These are phyloP conservation scores for Gamsiella multidivaricata DNA, from an alignment of 192 early-diverging fungal species.

Conservation along the genomic window DNA sequence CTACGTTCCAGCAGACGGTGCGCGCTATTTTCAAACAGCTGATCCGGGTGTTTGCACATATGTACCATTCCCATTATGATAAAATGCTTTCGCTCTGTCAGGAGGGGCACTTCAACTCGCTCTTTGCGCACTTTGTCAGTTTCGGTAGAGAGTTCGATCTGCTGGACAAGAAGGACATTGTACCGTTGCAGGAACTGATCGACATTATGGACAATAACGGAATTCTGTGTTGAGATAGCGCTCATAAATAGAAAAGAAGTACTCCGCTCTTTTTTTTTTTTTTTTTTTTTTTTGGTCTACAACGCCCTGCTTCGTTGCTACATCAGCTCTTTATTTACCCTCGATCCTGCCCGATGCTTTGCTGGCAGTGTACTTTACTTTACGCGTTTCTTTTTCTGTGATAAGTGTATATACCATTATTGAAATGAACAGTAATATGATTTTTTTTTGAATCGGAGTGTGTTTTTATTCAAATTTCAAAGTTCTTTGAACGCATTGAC, in stretches of 20 bases:
- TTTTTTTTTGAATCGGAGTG: constrained; percentile 3
- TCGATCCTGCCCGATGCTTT: too few relatives aligned
- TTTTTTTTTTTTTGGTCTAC: not conserved
- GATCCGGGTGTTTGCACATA: constrained; percentile 92
- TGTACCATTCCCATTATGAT: constrained; percentile 92
- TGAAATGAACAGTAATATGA: too few relatives aligned
- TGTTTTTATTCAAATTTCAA: too few relatives aligned
- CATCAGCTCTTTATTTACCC: too few relatives aligned
- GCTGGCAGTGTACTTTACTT: too few relatives aligned
- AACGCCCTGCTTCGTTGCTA: too few relatives aligned
- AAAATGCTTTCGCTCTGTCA: constrained; percentile 83
- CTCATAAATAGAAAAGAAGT: too few relatives aligned
- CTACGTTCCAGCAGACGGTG: constrained; percentile 75
- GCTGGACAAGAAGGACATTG: constrained; percentile 90
- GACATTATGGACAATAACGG: constrained; percentile 57
- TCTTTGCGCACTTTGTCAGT: constrained; percentile 95
- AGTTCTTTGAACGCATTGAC: too few relatives aligned
- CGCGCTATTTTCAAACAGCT: constrained; percentile 85
- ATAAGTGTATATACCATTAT: too few relatives aligned
- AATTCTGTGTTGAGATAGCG: constrained; percentile 41
- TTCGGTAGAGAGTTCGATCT: constrained; percentile 95
- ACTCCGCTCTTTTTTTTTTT: too few relatives aligned
- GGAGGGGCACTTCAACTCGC: constrained; percentile 93
- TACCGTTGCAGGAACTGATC: constrained; percentile 84
- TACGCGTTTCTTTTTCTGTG: too few relatives aligned